A percentile compares a stretch with the other conserved stretches of the same genome.
phyloP scores from a whole-genome alignment of 192 early-diverging fungal species.

The Rhizoclosmatium globosum region DNA sequence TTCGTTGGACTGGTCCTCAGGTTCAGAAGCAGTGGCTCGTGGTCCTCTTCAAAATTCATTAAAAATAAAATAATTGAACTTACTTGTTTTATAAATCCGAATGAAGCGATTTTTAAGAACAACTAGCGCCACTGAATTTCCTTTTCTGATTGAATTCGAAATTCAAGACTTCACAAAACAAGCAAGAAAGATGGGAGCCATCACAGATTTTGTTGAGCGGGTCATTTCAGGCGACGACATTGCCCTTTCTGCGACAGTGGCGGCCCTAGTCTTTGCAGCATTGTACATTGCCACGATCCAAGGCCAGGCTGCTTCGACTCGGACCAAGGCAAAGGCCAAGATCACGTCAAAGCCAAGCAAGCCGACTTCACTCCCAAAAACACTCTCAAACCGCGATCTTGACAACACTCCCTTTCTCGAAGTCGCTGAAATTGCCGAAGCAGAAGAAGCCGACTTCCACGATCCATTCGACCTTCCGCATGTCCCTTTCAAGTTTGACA shows the following conservation, averaged over 20 bases:
- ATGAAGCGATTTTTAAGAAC: too few relatives aligned
- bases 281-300: slow-evolving; percentile 13
- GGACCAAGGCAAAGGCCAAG: neutral
- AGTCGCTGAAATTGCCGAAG: slow-evolving; percentile 24
- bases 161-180: too few relatives aligned
- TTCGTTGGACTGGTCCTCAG: too few relatives aligned
- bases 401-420: slow-evolving; percentile 29
- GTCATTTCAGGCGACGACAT: slow-evolving; percentile 2
- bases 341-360: neutral
- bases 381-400: neutral
- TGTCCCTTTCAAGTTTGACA: slow-evolving; percentile 20
- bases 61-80: too few relatives aligned
- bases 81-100: too few relatives aligned
- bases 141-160: too few relatives aligned
- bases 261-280: neutral
- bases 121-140: too few relatives aligned
- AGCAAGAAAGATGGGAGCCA: neutral
- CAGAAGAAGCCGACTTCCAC: slow-evolving; percentile 19
- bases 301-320: neutral
- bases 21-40: too few relatives aligned
- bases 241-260: slow-evolving; percentile 8
- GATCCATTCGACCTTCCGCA: slow-evolving; percentile 28
- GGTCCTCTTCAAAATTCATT: too few relatives aligned
- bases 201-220: neutral
- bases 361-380: slow-evolving; percentile 4